A percentile compares a stretch with the other conserved stretches of the same genome.
Conservation (phyloP, 148 eudicot genomes). For the Heliosperma pusillum region DNA sequence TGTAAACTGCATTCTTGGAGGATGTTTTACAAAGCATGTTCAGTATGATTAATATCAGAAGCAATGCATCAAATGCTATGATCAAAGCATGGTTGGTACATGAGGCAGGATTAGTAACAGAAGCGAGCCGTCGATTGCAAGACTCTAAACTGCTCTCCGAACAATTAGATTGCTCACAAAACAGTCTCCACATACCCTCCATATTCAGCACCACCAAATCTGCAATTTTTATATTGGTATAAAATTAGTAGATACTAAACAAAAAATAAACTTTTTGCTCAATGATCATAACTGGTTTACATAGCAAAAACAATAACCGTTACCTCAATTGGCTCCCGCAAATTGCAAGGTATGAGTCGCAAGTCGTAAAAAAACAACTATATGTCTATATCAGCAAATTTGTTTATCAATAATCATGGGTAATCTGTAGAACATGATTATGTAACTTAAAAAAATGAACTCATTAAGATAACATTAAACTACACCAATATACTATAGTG, state of each 20-base stretch:
- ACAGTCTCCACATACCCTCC: constrained; percentile 32
- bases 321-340: too few relatives aligned
- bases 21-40: constrained; percentile 35
- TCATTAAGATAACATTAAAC: too few relatives aligned
- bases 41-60: constrained; percentile 42
- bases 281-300: background rate
- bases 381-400: too few relatives aligned
- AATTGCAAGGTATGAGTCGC: too few relatives aligned
- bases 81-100: constrained; percentile 60
- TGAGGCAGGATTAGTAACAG: constrained; percentile 51
- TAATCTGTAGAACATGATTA: too few relatives aligned
- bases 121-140: constrained; percentile 32
- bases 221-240: background rate
- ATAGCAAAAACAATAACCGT: too few relatives aligned
- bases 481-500: too few relatives aligned
- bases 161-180: constrained; percentile 30
- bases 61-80: constrained; percentile 47
- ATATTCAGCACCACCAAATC: constrained; percentile 8
- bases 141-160: constrained; percentile 20
- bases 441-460: too few relatives aligned
- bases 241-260: background rate
- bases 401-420: too few relatives aligned
- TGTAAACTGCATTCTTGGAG: constrained; percentile 26
- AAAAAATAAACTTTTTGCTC: background rate
- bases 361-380: too few relatives aligned